Percentiles rank a stretch among this genome's conserved stretches.
phyloP scores from a whole-genome alignment of 225 moss, liverwort and hornwort species.

The Pseudoscleropodium purum region DNA sequence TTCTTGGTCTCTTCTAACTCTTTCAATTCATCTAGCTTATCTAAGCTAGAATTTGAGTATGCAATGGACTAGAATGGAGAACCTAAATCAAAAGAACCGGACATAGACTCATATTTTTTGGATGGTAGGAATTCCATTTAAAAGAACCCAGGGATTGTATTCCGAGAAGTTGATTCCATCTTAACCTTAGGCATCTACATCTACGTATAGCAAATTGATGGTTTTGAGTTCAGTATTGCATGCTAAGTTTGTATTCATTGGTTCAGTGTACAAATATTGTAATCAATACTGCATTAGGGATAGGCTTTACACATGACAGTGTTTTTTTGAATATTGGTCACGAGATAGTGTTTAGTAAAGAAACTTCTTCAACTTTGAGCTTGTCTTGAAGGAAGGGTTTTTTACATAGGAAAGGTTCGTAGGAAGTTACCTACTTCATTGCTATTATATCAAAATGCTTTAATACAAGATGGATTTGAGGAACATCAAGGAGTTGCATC shows the following conservation, averaged over 20 bases:
- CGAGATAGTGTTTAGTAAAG: background rate
- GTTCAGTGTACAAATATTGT: background rate
- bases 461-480: background rate
- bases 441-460: background rate
- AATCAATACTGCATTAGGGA: background rate
- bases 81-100: conserved; percentile 12
- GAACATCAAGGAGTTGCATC: background rate
- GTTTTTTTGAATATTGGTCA: background rate
- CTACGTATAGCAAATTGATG: background rate
- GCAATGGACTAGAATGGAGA: conserved; percentile 17
- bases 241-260: background rate
- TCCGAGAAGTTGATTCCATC: background rate
- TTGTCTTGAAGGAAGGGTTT: background rate
- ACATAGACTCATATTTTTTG: conserved; percentile 29
- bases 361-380: background rate
- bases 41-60: conserved; percentile 25
- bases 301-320: background rate
- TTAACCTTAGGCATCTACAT: background rate
- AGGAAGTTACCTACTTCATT: background rate
- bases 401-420: background rate
- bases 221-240: background rate
- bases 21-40: conserved; percentile 9
- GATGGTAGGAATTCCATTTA: conserved; percentile 24
- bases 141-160: background rate
- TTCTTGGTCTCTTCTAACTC: conserved; percentile 38